Evolutionary conservation across 2,329 filamentous ascomycete species (phyloP), one percentile per base, ranked within the genome.

Genomic region (Fusarium fracticaudum): DNA sequence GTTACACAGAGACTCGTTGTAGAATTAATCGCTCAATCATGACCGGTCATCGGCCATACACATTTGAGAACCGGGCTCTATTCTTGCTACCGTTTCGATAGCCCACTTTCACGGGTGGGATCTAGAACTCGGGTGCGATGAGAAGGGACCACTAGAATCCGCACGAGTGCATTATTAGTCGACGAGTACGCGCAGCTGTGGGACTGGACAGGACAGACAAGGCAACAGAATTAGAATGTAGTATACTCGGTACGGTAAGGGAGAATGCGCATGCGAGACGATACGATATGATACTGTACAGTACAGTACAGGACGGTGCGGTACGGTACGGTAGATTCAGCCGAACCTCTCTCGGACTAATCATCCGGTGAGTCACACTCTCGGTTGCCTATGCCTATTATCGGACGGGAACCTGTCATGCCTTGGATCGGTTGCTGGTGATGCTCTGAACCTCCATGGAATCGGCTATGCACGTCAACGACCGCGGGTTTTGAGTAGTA

Each of bases 121-220:
- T 74, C 71, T 73, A 74, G 72, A 74, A 75, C 68, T 75, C 50
- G 72, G 72, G 38, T 69, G 72, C 38, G 72, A 61, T 72, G 48
- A 59, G 47, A 68, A 47, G 45, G 71, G 63, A 60, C 72, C 72
- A 69, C 71, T 62, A 55, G 69, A 75, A 75, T 70, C 68, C 50
- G 60, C 72, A 65, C 43, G 41, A 59, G 57, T 70, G 68, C 72
- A 55, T 65, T 71, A 51, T 74, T 64, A 72, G 71, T 72, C 63
- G 69, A 63, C 31, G 48, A 60, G 38, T 68, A 70, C 66, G 71
- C 71, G 68, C 67, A 69, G 47, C 31, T 40, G 72, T 74, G 72
- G 72, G 60, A 68, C 71, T 53, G 44, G 26, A 15, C 29, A 22
- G 35, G 47, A 51, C 35, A 64, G 33, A 29, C 26, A 64, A 57